Percentiles rank a stretch among this genome's conserved stretches.
Evolutionary conservation across 495 filamentous ascomycete species (phyloP).

Genomic region (Neurospora sp.): DNA sequence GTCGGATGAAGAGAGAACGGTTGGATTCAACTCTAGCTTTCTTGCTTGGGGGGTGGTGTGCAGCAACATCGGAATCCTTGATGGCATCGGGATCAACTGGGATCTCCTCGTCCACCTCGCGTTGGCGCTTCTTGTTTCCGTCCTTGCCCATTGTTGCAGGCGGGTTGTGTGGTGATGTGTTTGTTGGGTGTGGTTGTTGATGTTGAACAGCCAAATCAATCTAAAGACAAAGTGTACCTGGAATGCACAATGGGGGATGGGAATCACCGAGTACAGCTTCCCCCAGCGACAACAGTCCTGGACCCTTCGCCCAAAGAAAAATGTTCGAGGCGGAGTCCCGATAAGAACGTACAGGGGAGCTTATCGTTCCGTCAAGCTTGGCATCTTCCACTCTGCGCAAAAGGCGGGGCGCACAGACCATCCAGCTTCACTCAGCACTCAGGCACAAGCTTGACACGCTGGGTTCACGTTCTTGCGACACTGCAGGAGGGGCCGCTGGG

Average conservation of each 20-base stretch:
- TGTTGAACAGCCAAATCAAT: not conserved
- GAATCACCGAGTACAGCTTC: not conserved
- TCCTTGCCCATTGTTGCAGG: constrained; percentile 23
- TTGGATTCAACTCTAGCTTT: constrained; percentile 39
- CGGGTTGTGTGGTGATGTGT: not conserved
- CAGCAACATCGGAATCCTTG: constrained; percentile 4
- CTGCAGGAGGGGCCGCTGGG: too few species aligned
- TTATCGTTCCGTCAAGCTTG: not conserved
- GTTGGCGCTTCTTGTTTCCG: constrained; percentile 27
- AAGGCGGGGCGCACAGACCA: constrained; percentile 1
- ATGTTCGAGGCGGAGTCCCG: not conserved
- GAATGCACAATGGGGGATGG: not conserved
- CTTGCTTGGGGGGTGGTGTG: constrained; percentile 23
- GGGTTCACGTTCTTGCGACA: not conserved
- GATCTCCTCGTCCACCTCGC: constrained; percentile 12
- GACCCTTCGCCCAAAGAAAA: not conserved
- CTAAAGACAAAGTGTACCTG: not conserved
- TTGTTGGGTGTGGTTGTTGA: too few species aligned
- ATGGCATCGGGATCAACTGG: constrained; percentile 4
- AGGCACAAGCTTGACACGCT: not conserved
- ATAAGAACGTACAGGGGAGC: not conserved
- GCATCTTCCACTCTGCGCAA: not conserved
- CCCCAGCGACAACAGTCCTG: not conserved
- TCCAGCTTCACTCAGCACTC: not conserved
- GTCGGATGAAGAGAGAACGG: constrained; percentile 81